A percentile compares a stretch with the other conserved stretches of the same genome.
Conservation (phyloP, 805 yeast species). For the Debaryomyces tyrocola region DNA sequence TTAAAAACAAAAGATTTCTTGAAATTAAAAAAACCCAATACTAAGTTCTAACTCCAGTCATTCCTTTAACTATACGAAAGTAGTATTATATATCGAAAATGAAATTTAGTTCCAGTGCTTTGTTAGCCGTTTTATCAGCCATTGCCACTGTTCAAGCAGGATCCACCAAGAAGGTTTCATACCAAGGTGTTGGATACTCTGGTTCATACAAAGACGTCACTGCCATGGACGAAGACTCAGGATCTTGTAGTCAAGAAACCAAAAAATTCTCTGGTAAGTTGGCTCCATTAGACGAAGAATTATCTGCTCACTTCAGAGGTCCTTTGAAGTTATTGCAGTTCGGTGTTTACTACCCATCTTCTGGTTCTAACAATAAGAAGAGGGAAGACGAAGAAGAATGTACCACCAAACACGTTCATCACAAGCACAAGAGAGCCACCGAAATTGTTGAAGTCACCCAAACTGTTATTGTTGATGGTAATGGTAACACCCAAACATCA, state of each 20-base stretch:
- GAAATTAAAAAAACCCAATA: too few species aligned
- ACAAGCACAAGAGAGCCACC: slow-evolving; percentile 62
- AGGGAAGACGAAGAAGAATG: slow-evolving; percentile 43
- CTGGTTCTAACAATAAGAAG: slow-evolving; percentile 43
- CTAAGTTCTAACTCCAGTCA: slow-evolving; percentile 8
- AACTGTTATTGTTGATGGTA: slow-evolving; percentile 66
- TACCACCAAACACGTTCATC: slow-evolving; percentile 46
- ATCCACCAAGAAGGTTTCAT: slow-evolving; percentile 59
- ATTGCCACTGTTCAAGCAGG: slow-evolving; percentile 24
- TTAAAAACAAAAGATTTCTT: too few species aligned
- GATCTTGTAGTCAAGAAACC: slow-evolving; percentile 65
- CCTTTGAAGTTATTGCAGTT: slow-evolving; percentile 79
- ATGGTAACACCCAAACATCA: slow-evolving; percentile 45
- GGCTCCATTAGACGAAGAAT: slow-evolving; percentile 82
- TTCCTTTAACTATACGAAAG: slow-evolving; percentile 7
- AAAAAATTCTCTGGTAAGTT: slow-evolving; percentile 66
- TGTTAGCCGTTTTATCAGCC: slow-evolving; percentile 21
- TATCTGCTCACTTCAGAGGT: slow-evolving; percentile 89
- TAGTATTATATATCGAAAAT: slow-evolving; percentile 8
- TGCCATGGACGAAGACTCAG: slow-evolving; percentile 66
- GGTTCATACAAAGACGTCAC: slow-evolving; percentile 84
- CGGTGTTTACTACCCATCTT: slow-evolving; percentile 80
- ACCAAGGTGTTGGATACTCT: slow-evolving; percentile 75
- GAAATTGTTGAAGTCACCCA: slow-evolving; percentile 72
- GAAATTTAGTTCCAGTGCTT: slow-evolving; percentile 23